These are phyloP conservation scores for Phylloporus sp. DNA, from an alignment of 768 basidiomycete genomes.

Conservation along the genomic window DNA sequence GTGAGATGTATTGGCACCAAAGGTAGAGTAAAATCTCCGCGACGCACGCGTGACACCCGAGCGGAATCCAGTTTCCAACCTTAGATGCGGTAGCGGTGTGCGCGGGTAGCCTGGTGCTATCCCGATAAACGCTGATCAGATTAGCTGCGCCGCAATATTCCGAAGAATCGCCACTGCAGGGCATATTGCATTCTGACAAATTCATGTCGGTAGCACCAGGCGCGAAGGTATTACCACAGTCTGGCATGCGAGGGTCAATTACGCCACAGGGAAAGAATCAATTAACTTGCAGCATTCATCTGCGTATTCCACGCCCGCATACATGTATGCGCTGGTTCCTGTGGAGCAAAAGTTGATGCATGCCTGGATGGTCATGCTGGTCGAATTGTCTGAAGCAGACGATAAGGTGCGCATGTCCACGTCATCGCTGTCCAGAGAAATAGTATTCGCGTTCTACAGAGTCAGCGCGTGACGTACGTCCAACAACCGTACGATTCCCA, in stretches of 20 bases:
- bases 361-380: conserved; percentile 58
- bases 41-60: neutral
- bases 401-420: conserved; percentile 53
- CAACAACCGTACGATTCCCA: conserved; percentile 63
- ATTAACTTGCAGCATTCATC: conserved; percentile 55
- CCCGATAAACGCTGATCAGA: conserved; percentile 62
- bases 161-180: conserved; percentile 54
- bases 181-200: conserved; percentile 52
- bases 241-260: conserved; percentile 49
- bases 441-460: neutral
- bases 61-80: conserved; percentile 11
- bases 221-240: conserved; percentile 57
- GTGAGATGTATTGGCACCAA: neutral
- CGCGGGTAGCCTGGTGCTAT: conserved; percentile 51
- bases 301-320: conserved; percentile 72
- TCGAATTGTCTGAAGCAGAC: conserved; percentile 43
- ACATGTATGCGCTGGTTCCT: conserved; percentile 42
- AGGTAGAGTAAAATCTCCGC: neutral
- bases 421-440: conserved; percentile 43
- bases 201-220: conserved; percentile 43
- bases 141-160: conserved; percentile 60
- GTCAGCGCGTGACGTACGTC: conserved; percentile 38
- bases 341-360: conserved; percentile 43
- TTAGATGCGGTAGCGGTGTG: conserved; percentile 36
- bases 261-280: neutral